Conservation (phyloP, 495 filamentous ascomycete genomes). For the Evernia prunastri region DNA sequence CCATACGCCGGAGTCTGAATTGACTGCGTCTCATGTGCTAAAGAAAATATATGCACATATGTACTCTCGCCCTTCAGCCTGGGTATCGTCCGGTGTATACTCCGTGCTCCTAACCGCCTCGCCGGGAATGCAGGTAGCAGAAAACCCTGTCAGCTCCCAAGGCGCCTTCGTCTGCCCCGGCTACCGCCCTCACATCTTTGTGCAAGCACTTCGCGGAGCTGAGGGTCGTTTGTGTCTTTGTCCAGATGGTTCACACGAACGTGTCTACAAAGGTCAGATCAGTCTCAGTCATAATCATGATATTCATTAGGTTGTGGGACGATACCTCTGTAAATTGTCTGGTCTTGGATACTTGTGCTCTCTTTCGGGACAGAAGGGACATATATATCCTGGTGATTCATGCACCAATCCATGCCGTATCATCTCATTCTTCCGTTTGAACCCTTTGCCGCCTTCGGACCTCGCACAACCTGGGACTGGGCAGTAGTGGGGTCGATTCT, state of each 20-base stretch:
- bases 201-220: constrained; percentile 69
- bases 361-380: constrained; percentile 90
- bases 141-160: constrained; percentile 19
- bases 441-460: constrained; percentile 80
- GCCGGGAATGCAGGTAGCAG: background rate
- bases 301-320: background rate
- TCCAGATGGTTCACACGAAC: constrained; percentile 84
- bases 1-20: background rate
- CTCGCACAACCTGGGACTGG: constrained; percentile 72
- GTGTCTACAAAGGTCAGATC: constrained; percentile 49
- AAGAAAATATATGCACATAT: background rate
- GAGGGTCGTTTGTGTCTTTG: constrained; percentile 77
- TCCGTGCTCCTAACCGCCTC: constrained; percentile 2
- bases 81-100: constrained; percentile 3
- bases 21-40: background rate
- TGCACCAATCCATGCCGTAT: constrained; percentile 95
- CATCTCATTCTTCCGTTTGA: constrained; percentile 99
- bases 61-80: background rate
- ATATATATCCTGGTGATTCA: constrained; percentile 91
- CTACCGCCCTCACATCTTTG: constrained; percentile 81
- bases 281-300: background rate
- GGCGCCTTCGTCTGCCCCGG: constrained; percentile 69
- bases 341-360: constrained; percentile 96
- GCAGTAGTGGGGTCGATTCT: constrained; percentile 86
- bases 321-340: constrained; percentile 93